Conservation (phyloP, 352 stramenopile genomes). For the Phytophthora europaea region DNA sequence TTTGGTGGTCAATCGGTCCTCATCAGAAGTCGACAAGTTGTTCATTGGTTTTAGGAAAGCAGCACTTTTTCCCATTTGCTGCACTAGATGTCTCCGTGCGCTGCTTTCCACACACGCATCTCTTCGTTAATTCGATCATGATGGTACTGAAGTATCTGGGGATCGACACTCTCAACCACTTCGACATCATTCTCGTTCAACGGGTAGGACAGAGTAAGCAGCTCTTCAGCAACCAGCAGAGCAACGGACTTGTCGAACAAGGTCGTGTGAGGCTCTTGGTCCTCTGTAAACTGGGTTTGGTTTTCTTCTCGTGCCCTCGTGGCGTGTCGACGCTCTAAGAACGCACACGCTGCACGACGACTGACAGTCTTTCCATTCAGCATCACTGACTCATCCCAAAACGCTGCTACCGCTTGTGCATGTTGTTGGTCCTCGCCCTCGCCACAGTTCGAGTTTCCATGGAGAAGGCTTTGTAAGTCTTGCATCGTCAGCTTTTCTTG, state of each 20-base stretch:
- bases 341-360: conserved; percentile 40
- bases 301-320: conserved; percentile 31
- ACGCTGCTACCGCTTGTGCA: conserved; percentile 19
- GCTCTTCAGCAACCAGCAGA: conserved; percentile 33
- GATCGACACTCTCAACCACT: conserved; percentile 2
- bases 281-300: not conserved
- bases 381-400: conserved; percentile 58
- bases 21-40: not conserved
- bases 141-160: conserved; percentile 12
- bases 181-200: conserved; percentile 1
- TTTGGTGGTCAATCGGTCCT: not conserved
- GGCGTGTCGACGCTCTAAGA: conserved; percentile 53
- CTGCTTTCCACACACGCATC: conserved; percentile 22
- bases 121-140: conserved; percentile 22
- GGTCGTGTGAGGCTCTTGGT: conserved; percentile 28
- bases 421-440: not conserved
- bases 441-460: conserved; percentile 21
- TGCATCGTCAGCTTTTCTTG: conserved; percentile 68
- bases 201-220: conserved; percentile 28
- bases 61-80: not conserved
- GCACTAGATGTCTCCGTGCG: not conserved
- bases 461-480: conserved; percentile 56
- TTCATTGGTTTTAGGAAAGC: not conserved
- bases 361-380: conserved; percentile 47
- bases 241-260: conserved; percentile 42